These are phyloP conservation scores for Magnusiomyces sp. DNA, from an alignment of 1,139 yeast species.

Conservation along the genomic window DNA sequence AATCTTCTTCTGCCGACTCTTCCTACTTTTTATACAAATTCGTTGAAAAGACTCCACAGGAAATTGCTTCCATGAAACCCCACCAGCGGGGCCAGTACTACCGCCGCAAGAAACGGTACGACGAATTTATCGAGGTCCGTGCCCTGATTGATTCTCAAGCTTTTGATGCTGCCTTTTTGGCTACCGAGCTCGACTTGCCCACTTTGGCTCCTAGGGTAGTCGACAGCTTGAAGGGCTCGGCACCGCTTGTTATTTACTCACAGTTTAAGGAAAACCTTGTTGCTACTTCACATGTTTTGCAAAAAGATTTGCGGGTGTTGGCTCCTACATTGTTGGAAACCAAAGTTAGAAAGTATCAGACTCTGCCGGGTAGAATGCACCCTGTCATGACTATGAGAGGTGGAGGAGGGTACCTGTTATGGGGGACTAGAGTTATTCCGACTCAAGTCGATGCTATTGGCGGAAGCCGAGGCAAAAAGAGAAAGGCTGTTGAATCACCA, in stretches of 20 bases:
- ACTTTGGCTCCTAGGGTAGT: slow-evolving; percentile 55
- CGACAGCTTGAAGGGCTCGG: slow-evolving; percentile 70
- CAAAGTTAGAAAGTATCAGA: slow-evolving; percentile 79
- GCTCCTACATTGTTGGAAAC: slow-evolving; percentile 83
- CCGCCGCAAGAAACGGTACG: slow-evolving; percentile 51
- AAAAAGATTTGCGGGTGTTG: slow-evolving; percentile 58
- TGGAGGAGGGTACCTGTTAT: slow-evolving; percentile 80
- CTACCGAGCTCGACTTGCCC: slow-evolving; percentile 63
- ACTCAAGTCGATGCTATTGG: slow-evolving; percentile 42
- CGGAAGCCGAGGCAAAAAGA: slow-evolving; percentile 21
- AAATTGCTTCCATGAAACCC: slow-evolving; percentile 48
- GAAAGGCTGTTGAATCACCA: slow-evolving; percentile 18
- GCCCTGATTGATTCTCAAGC: slow-evolving; percentile 44
- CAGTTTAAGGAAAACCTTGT: slow-evolving; percentile 73
- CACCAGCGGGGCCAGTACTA: slow-evolving; percentile 58
- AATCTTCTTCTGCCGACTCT: slow-evolving; percentile 34
- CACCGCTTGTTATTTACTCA: slow-evolving; percentile 75
- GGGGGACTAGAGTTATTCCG: slow-evolving; percentile 77
- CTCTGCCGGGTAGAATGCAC: slow-evolving; percentile 88
- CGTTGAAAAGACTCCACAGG: slow-evolving; percentile 37
- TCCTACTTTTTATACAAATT: slow-evolving; percentile 20
- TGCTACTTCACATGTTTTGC: slow-evolving; percentile 60
- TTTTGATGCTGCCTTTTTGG: slow-evolving; percentile 72
- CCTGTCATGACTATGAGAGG: slow-evolving; percentile 93
- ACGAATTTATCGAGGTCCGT: slow-evolving; percentile 33